These are phyloP conservation scores for Inga oerstediana DNA, from an alignment of 306 rosid species.

Conservation along the genomic window DNA sequence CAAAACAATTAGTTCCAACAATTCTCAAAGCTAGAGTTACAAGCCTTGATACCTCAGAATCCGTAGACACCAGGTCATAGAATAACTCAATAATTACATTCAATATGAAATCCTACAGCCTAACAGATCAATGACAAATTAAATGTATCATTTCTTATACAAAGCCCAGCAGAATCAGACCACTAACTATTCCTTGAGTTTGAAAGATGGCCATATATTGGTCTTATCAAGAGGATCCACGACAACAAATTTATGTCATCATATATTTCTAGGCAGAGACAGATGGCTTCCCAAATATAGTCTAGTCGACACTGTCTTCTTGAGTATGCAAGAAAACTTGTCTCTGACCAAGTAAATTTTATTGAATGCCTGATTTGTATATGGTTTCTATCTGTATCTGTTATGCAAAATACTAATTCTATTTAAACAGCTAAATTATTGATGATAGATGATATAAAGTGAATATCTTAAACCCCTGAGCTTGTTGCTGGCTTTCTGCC, in stretches of 20 bases:
- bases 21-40: neutral
- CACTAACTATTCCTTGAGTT: neutral
- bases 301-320: neutral
- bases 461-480: neutral
- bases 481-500: conserved; percentile 3
- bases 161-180: neutral
- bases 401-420: neutral
- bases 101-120: neutral
- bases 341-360: neutral
- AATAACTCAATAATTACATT: neutral
- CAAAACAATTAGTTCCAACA: conserved; percentile 5
- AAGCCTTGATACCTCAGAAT: neutral
- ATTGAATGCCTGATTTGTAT: neutral
- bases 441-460: neutral
- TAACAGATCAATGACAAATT: neutral
- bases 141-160: neutral
- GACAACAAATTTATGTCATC: neutral
- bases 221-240: neutral
- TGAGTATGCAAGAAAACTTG: neutral
- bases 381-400: neutral
- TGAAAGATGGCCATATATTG: neutral
- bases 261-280: neutral
- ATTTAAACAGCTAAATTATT: neutral
- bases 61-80: neutral
- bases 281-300: neutral